Conservation (phyloP, 108 stramenopile species). For the Cylindrotheca fusiformis region DNA sequence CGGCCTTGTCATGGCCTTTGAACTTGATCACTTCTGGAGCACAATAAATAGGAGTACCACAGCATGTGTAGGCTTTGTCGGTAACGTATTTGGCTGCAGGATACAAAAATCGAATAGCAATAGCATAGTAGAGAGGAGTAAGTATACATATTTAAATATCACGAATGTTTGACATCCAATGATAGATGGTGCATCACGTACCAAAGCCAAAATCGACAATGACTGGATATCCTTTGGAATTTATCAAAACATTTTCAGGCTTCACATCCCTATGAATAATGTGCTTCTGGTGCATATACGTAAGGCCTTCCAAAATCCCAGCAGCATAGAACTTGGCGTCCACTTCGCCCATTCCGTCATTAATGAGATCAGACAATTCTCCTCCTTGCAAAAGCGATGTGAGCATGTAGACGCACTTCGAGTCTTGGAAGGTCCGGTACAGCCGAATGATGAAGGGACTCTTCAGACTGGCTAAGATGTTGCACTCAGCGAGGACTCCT, state of each 20-base stretch:
- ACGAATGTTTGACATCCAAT: not conserved
- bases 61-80: constrained; percentile 89
- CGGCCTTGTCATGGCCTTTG: constrained; percentile 57
- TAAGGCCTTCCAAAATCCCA: constrained; percentile 54
- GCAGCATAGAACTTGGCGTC: constrained; percentile 46
- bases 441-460: constrained; percentile 93
- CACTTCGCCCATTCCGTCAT: constrained; percentile 32
- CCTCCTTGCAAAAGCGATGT: constrained; percentile 62
- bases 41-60: constrained; percentile 90
- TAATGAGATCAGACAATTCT: constrained; percentile 61
- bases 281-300: constrained; percentile 70
- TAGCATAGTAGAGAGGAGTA: not conserved
- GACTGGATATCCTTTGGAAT: constrained; percentile 58
- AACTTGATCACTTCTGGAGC: constrained; percentile 72
- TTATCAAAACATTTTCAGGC: constrained; percentile 70
- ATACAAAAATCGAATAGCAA: not conserved
- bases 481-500: constrained; percentile 68
- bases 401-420: constrained; percentile 54
- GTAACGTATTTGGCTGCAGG: constrained; percentile 63
- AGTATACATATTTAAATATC: constrained; percentile 1
- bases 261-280: constrained; percentile 89
- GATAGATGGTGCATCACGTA: constrained; percentile 4
- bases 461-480: constrained; percentile 78
- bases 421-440: constrained; percentile 71
- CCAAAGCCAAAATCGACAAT: constrained; percentile 78